phyloP scores from a whole-genome alignment of 495 filamentous ascomycete genomes.

The Penicillium atrosanguineum region DNA sequence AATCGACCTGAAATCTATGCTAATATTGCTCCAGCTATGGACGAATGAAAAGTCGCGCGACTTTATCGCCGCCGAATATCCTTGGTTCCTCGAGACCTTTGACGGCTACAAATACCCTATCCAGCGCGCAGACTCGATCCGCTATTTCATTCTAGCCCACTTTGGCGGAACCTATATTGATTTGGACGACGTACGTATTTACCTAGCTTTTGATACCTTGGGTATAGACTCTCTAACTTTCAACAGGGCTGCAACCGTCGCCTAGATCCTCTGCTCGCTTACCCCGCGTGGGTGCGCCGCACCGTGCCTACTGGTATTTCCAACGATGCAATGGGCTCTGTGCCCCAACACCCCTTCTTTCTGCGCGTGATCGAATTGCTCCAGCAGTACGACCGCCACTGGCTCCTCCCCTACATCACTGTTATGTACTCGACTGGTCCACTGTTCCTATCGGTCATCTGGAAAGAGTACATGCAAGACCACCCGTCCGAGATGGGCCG shows the following conservation, averaged over 20 bases:
- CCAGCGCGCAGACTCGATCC: slow-evolving; percentile 82
- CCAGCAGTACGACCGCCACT: slow-evolving; percentile 68
- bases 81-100: slow-evolving; percentile 84
- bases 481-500: slow-evolving; percentile 38
- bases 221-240: slow-evolving; percentile 3
- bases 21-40: slow-evolving; percentile 65
- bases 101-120: slow-evolving; percentile 79
- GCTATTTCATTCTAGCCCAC: slow-evolving; percentile 82
- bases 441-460: slow-evolving; percentile 79
- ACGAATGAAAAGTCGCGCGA: slow-evolving; percentile 72
- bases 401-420: slow-evolving; percentile 80
- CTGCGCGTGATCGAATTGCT: slow-evolving; percentile 66
- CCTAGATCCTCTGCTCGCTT: slow-evolving; percentile 76
- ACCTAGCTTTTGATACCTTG: background rate
- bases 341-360: slow-evolving; percentile 84
- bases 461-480: slow-evolving; percentile 69
- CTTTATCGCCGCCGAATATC: slow-evolving; percentile 75
- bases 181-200: slow-evolving; percentile 70
- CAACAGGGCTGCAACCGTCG: slow-evolving; percentile 74
- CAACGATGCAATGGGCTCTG: slow-evolving; percentile 83
- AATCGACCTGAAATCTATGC: background rate
- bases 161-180: slow-evolving; percentile 90
- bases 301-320: slow-evolving; percentile 81
- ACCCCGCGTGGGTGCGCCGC: slow-evolving; percentile 78
- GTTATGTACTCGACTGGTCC: slow-evolving; percentile 88